Percentiles rank a stretch among this genome's conserved stretches.
These are phyloP conservation scores for Camptophora hylomeconis DNA, from an alignment of 2,329 filamentous ascomycete species.

Conservation along the genomic window DNA sequence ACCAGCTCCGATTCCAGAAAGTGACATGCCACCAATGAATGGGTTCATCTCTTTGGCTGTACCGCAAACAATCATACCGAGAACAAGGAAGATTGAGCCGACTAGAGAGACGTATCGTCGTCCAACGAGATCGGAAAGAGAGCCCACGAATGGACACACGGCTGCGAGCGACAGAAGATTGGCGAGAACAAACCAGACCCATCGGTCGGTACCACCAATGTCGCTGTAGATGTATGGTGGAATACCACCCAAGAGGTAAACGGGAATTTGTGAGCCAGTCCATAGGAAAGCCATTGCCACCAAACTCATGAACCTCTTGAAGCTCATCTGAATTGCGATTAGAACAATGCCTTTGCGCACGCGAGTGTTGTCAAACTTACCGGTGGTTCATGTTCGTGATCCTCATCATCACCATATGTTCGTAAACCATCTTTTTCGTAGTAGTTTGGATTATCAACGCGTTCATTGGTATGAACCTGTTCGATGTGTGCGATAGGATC, in stretches of 20 bases:
- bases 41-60: constrained; percentile 46
- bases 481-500: constrained; percentile 19
- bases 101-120: constrained; percentile 46
- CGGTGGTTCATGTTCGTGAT: constrained; percentile 34
- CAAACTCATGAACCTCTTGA: constrained; percentile 32
- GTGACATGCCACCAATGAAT: constrained; percentile 38
- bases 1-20: constrained; percentile 52
- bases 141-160: constrained; percentile 52
- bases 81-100: constrained; percentile 40
- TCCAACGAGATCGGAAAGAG: constrained; percentile 50
- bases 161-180: constrained; percentile 44
- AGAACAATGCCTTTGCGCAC: background rate
- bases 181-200: constrained; percentile 45
- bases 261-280: constrained; percentile 47
- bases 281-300: constrained; percentile 48
- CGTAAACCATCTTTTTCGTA: constrained; percentile 35
- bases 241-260: constrained; percentile 38
- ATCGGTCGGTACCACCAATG: constrained; percentile 47
- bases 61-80: constrained; percentile 47
- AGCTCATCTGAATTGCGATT: constrained; percentile 10
- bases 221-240: constrained; percentile 45
- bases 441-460: constrained; percentile 27
- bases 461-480: constrained; percentile 19
- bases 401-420: constrained; percentile 34
- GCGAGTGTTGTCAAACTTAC: constrained; percentile 20